phyloP scores from a whole-genome alignment of 1,284 basidiomycete genomes.

The Caloboletus inedulis region DNA sequence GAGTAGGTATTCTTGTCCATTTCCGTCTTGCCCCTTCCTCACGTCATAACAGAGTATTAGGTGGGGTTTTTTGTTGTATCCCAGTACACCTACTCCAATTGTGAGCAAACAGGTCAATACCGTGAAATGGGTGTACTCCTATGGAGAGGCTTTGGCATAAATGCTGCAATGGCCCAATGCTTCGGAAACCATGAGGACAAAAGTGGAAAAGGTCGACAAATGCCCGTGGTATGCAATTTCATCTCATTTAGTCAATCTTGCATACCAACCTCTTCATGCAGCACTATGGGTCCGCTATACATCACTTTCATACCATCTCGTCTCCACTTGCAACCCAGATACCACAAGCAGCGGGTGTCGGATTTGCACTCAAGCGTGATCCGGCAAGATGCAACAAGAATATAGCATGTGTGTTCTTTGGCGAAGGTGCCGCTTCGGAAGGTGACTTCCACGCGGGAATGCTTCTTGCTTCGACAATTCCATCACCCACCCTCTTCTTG shows the following conservation, averaged over 20 bases:
- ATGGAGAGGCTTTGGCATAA: slow-evolving; percentile 78
- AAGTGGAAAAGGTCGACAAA: slow-evolving; percentile 84
- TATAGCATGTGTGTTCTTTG: slow-evolving; percentile 89
- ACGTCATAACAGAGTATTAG: slow-evolving; percentile 51
- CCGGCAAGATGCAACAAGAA: slow-evolving; percentile 68
- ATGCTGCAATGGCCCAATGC: slow-evolving; percentile 82
- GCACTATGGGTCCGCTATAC: slow-evolving; percentile 84
- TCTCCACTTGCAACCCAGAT: slow-evolving; percentile 95
- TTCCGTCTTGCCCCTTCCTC: not conserved
- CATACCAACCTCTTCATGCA: slow-evolving; percentile 28
- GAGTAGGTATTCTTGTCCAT: slow-evolving; percentile 57
- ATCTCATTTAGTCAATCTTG: not conserved
- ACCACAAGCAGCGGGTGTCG: slow-evolving; percentile 93
- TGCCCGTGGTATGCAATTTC: slow-evolving; percentile 67
- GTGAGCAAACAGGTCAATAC: slow-evolving; percentile 62
- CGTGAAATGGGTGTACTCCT: slow-evolving; percentile 89
- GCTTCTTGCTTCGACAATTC: slow-evolving; percentile 72
- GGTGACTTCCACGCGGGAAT: slow-evolving; percentile 79
- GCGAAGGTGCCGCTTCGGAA: slow-evolving; percentile 79
- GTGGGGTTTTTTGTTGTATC: slow-evolving; percentile 33
- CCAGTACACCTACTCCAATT: not conserved
- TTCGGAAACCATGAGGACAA: slow-evolving; percentile 82
- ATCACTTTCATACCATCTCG: slow-evolving; percentile 93
- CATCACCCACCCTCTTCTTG: slow-evolving; percentile 70
- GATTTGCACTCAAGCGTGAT: slow-evolving; percentile 82